phyloP scores from a whole-genome alignment of 1,284 basidiomycete genomes.

The Pseudozyma thailandica region DNA sequence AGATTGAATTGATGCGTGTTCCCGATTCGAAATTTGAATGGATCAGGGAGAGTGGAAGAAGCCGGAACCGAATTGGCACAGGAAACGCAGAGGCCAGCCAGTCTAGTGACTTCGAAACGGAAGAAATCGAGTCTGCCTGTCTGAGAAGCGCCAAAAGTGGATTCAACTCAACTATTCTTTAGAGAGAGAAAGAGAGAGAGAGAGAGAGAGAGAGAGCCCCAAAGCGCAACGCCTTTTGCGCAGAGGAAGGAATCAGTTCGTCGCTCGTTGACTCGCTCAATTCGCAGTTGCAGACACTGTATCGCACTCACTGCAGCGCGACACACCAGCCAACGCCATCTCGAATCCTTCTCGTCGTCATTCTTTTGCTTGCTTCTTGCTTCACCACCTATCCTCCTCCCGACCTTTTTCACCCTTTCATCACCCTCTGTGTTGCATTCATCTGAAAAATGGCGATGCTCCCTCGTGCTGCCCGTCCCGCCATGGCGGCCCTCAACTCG shows the following conservation, averaged over 20 bases:
- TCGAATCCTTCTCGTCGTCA: constrained; percentile 17
- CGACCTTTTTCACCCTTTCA: constrained; percentile 6
- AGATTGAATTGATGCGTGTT: background rate
- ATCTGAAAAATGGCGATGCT: constrained; percentile 57
- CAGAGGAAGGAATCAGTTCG: background rate
- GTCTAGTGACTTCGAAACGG: constrained; percentile 1
- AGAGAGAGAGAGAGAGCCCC: background rate
- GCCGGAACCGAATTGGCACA: constrained; percentile 32
- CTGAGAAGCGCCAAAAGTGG: too few species aligned
- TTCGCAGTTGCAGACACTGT: background rate
- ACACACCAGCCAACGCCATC: constrained; percentile 6
- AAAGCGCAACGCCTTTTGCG: background rate
- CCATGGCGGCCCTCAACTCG: constrained; percentile 47
- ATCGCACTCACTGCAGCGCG: background rate
- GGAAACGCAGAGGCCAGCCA: constrained; percentile 8
- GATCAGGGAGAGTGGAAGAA: constrained; percentile 8
- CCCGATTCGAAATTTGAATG: background rate
- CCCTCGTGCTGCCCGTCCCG: constrained; percentile 57
- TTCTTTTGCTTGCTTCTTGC: constrained; percentile 2
- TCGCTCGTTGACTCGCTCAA: too few species aligned
- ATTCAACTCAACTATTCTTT: constrained; percentile 1
- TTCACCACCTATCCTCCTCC: constrained; percentile 2
- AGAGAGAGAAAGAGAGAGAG: background rate
- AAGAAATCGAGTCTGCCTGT: constrained; percentile 16
- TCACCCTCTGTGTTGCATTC: constrained; percentile 3